These are phyloP conservation scores for Wakefieldia striispora DNA, from an alignment of 768 basidiomycete genomes.

Conservation along the genomic window DNA sequence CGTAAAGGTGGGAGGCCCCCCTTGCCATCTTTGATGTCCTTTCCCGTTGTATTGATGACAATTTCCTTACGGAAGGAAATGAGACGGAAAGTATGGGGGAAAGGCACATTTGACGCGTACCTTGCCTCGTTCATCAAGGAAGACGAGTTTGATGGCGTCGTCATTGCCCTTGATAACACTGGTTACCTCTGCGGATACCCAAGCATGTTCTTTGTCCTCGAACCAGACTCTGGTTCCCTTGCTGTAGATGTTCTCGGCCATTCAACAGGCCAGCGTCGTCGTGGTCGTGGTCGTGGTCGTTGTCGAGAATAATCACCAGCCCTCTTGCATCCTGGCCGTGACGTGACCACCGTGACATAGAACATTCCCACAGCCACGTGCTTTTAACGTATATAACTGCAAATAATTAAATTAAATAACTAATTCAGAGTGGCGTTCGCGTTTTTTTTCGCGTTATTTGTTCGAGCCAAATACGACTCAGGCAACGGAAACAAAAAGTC, in stretches of 20 bases:
- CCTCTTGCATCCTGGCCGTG: constrained; percentile 6
- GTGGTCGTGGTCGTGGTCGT: constrained; percentile 17
- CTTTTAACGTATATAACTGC: no score
- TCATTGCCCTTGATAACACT: constrained; percentile 60
- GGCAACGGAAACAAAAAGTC: constrained; percentile 11
- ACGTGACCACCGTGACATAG: constrained; percentile 24
- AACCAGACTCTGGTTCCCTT: constrained; percentile 92
- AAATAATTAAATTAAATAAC: no score
- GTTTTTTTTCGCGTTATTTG: constrained; percentile 24
- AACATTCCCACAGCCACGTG: constrained; percentile 22
- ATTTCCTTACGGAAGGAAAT: constrained; percentile 55
- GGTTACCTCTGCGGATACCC: constrained; percentile 87
- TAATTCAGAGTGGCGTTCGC: not conserved
- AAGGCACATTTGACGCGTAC: constrained; percentile 39
- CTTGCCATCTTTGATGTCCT: constrained; percentile 77
- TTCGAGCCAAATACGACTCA: constrained; percentile 18
- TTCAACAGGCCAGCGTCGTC: constrained; percentile 49
- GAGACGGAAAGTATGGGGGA: not conserved
- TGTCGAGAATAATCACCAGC: constrained; percentile 10
- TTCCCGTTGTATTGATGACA: constrained; percentile 71
- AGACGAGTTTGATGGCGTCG: constrained; percentile 79
- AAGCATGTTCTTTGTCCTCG: constrained; percentile 90
- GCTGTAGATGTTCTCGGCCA: constrained; percentile 92
- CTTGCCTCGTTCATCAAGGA: constrained; percentile 91
- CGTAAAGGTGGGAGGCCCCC: constrained; percentile 87